These are phyloP conservation scores for Pterula multifida DNA, from an alignment of 1,284 basidiomycete genomes.

Conservation along the genomic window DNA sequence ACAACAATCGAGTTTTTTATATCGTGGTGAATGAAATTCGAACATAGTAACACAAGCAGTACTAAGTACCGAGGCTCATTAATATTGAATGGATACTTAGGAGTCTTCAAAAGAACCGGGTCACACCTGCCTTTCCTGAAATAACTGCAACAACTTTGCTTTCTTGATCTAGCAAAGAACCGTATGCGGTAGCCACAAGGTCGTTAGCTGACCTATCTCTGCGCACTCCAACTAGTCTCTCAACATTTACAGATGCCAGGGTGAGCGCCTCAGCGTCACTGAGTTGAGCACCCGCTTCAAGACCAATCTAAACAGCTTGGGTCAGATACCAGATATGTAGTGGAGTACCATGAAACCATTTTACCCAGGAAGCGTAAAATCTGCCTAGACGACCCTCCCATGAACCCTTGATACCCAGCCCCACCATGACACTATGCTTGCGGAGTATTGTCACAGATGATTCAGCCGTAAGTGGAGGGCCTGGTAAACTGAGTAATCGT, in stretches of 20 bases:
- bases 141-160: slow-evolving; percentile 52
- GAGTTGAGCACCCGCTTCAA: slow-evolving; percentile 36
- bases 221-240: slow-evolving; percentile 40
- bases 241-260: slow-evolving; percentile 50
- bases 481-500: slow-evolving; percentile 15
- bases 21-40: no score
- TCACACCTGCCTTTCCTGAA: slow-evolving; percentile 29
- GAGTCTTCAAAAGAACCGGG: no score
- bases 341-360: slow-evolving; percentile 7
- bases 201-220: slow-evolving; percentile 26
- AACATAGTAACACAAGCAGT: no score
- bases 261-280: slow-evolving; percentile 41
- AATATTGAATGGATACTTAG: no score
- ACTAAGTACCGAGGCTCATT: no score
- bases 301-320: slow-evolving; percentile 27
- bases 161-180: slow-evolving; percentile 40
- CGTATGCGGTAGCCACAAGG: slow-evolving; percentile 51
- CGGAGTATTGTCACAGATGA: slow-evolving; percentile 33
- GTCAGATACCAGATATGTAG: background rate
- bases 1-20: no score
- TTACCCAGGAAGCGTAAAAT: slow-evolving; percentile 64
- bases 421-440: slow-evolving; percentile 42
- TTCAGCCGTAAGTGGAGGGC: slow-evolving; percentile 35
- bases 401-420: slow-evolving; percentile 42
- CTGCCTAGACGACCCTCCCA: slow-evolving; percentile 61